A percentile compares a stretch with the other conserved stretches of the same genome.
Evolutionary conservation across 257 asterid species (phyloP).

Genomic region (Petrea volubilis): DNA sequence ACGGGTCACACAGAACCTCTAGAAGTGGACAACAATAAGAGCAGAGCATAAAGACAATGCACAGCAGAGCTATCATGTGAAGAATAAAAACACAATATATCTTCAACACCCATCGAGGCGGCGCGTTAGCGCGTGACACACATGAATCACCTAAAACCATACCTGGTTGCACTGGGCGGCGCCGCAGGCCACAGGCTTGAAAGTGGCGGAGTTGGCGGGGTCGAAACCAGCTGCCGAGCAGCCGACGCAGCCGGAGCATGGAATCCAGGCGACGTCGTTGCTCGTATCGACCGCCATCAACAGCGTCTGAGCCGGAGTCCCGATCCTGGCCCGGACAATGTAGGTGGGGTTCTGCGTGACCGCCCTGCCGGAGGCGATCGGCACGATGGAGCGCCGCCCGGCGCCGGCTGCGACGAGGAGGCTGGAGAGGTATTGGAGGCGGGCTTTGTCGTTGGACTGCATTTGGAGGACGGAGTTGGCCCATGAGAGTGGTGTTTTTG

Average conservation of each 20-base stretch:
- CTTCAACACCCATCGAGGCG: neutral
- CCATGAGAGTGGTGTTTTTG: conserved; percentile 53
- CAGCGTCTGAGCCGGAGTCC: conserved; percentile 62
- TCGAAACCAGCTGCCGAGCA: conserved; percentile 43
- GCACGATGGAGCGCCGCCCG: conserved; percentile 32
- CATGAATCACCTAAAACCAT: neutral
- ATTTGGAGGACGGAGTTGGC: conserved; percentile 45
- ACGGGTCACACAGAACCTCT: conserved; percentile 9
- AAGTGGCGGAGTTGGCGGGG: conserved; percentile 38
- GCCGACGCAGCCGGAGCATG: conserved; percentile 61
- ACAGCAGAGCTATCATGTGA: neutral
- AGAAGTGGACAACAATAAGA: conserved; percentile 3
- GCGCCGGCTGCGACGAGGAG: conserved; percentile 32
- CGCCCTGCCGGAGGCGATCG: conserved; percentile 64
- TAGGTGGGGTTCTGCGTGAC: conserved; percentile 60
- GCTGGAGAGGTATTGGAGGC: conserved; percentile 50
- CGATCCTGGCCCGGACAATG: conserved; percentile 52
- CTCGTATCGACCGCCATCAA: conserved; percentile 62
- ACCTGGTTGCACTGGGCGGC: conserved; percentile 54
- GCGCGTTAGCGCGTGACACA: conserved; percentile 12
- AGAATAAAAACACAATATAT: no score
- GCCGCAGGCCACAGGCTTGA: conserved; percentile 43
- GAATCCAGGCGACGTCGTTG: conserved; percentile 62
- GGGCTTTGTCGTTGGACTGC: conserved; percentile 52
- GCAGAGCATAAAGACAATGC: neutral